A percentile compares a stretch with the other conserved stretches of the same genome.
These are phyloP conservation scores for Hymenochaete sp. DNA, from an alignment of 1,284 basidiomycete genomes.

Conservation along the genomic window DNA sequence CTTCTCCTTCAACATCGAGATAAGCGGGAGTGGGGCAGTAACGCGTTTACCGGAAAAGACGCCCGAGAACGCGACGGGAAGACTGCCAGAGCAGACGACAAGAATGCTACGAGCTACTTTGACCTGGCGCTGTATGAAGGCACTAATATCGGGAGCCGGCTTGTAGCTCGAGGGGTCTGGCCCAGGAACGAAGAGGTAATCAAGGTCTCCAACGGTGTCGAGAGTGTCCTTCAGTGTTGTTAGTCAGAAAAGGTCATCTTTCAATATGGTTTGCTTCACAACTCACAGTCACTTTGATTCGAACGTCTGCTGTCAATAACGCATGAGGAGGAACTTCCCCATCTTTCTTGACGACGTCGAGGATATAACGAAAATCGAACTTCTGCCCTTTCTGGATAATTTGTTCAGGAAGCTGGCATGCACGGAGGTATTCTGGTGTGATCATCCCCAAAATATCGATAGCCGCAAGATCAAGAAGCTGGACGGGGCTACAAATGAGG, in stretches of 20 bases:
- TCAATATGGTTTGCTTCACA: background rate
- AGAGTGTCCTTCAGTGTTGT: constrained; percentile 11
- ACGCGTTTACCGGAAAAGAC: constrained; percentile 13
- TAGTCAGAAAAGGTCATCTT: background rate
- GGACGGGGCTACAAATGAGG: constrained; percentile 6
- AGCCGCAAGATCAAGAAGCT: constrained; percentile 15
- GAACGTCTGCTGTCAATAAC: background rate
- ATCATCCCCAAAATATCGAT: constrained; percentile 13
- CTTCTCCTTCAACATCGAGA: constrained; percentile 8
- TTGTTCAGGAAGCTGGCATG: background rate
- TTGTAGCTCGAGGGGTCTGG: constrained; percentile 7
- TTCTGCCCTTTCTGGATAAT: constrained; percentile 3
- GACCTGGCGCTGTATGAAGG: constrained; percentile 10
- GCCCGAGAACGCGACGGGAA: constrained; percentile 11
- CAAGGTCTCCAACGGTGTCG: constrained; percentile 11
- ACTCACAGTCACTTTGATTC: constrained; percentile 10
- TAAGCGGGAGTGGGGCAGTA: constrained; percentile 8
- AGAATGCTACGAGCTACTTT: constrained; percentile 1
- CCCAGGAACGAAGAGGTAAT: constrained; percentile 14
- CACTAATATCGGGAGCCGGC: constrained; percentile 4
- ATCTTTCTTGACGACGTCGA: constrained; percentile 4
- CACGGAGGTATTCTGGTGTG: constrained; percentile 4
- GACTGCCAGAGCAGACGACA: constrained; percentile 13
- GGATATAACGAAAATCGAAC: constrained; percentile 13
- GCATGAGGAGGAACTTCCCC: constrained; percentile 2